A percentile compares a stretch with the other conserved stretches of the same genome.
Conservation (phyloP, 345 rosid species). For the Citrus unshiu region DNA sequence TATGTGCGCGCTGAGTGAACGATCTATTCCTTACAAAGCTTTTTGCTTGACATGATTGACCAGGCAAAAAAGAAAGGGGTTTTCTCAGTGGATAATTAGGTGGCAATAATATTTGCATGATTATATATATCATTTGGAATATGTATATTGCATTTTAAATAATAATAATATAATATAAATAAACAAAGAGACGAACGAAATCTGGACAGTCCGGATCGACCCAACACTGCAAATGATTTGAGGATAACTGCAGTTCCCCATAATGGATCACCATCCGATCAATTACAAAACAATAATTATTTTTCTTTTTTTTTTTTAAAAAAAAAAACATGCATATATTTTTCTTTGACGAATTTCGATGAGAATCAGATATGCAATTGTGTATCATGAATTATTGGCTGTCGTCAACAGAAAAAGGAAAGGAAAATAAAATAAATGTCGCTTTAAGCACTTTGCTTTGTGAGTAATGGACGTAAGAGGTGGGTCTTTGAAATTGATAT, state of each 20-base stretch:
- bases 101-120: conserved; percentile 61
- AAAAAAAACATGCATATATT: too few relatives aligned
- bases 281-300: neutral
- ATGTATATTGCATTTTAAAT: neutral
- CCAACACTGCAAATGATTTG: conserved; percentile 43
- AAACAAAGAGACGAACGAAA: neutral
- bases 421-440: neutral
- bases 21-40: conserved; percentile 36
- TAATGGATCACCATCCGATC: conserved; percentile 29
- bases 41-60: conserved; percentile 61
- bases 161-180: neutral
- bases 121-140: conserved; percentile 17
- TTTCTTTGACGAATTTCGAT: conserved; percentile 27
- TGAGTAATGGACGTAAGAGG: conserved; percentile 22
- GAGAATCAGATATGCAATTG: conserved; percentile 16
- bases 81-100: conserved; percentile 60
- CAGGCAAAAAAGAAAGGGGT: conserved; percentile 23
- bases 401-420: neutral
- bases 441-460: conserved; percentile 21
- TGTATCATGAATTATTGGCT: conserved; percentile 21
- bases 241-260: conserved; percentile 34
- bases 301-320: neutral
- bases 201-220: conserved; percentile 39
- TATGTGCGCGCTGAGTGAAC: conserved; percentile 36
- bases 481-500: conserved; percentile 31